These are phyloP conservation scores for Annulohypoxylon moriforme DNA, from an alignment of 495 filamentous ascomycete genomes.

Conservation along the genomic window DNA sequence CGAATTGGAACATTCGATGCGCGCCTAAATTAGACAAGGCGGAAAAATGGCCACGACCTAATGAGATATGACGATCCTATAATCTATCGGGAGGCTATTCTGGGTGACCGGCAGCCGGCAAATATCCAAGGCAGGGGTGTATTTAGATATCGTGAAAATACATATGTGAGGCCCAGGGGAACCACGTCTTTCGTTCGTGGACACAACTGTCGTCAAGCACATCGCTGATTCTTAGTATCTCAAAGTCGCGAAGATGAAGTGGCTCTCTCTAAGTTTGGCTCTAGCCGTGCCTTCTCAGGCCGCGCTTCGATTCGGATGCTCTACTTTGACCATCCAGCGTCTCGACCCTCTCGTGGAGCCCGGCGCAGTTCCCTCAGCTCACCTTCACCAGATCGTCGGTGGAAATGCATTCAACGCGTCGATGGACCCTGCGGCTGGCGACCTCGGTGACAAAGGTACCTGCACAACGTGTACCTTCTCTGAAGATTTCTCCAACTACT, in stretches of 20 bases:
- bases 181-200: constrained; percentile 5
- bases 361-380: constrained; percentile 56
- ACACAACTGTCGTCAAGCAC: constrained; percentile 6
- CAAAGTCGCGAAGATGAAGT: constrained; percentile 57
- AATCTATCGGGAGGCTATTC: constrained; percentile 21
- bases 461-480: constrained; percentile 62
- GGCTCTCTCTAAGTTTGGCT: constrained; percentile 51
- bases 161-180: constrained; percentile 21
- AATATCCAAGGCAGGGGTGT: constrained; percentile 1
- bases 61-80: constrained; percentile 24
- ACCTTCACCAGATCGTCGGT: constrained; percentile 64
- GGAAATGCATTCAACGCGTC: constrained; percentile 63
- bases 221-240: constrained; percentile 2
- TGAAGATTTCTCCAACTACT: constrained; percentile 63
- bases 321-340: constrained; percentile 60
- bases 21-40: constrained; percentile 45
- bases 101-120: constrained; percentile 37
- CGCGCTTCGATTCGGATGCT: constrained; percentile 62
- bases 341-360: constrained; percentile 64
- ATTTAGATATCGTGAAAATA: constrained; percentile 7
- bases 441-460: constrained; percentile 54
- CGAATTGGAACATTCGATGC: constrained; percentile 24
- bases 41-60: constrained; percentile 20
- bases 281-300: constrained; percentile 56
- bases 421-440: constrained; percentile 54